phyloP scores from a whole-genome alignment of 345 rosid genomes.

The Citrus medica region DNA sequence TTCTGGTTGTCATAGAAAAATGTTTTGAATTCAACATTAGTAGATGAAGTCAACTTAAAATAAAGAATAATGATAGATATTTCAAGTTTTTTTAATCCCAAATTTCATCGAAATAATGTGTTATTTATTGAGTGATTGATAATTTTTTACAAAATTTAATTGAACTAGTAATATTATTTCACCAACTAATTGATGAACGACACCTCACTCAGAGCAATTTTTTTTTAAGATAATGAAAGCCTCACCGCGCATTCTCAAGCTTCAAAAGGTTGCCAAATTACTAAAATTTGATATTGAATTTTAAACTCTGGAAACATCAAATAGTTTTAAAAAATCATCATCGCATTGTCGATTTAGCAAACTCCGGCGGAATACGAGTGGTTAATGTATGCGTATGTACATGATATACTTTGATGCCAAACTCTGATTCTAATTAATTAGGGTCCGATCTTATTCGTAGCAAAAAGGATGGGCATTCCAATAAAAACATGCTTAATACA shows the following conservation, averaged over 20 bases:
- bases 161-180: too few relatives aligned
- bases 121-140: too few relatives aligned
- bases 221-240: too few relatives aligned
- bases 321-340: neutral
- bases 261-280: neutral
- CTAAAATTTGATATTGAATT: too few relatives aligned
- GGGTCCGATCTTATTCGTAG: neutral
- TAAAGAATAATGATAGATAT: too few relatives aligned
- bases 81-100: rapidly evolving
- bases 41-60: neutral
- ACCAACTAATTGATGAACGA: too few relatives aligned
- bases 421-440: neutral
- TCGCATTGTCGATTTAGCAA: neutral
- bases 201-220: too few relatives aligned
- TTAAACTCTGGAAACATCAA: neutral
- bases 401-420: neutral
- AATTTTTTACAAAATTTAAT: too few relatives aligned
- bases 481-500: neutral
- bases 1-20: neutral
- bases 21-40: neutral
- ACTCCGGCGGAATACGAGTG: too few relatives aligned
- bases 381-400: neutral
- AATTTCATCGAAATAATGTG: too few relatives aligned
- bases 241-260: neutral
- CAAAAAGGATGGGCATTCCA: slow-evolving; percentile 4